Evolutionary conservation across 306 rosid species (phyloP).

Genomic region (Castanea mollissima): DNA sequence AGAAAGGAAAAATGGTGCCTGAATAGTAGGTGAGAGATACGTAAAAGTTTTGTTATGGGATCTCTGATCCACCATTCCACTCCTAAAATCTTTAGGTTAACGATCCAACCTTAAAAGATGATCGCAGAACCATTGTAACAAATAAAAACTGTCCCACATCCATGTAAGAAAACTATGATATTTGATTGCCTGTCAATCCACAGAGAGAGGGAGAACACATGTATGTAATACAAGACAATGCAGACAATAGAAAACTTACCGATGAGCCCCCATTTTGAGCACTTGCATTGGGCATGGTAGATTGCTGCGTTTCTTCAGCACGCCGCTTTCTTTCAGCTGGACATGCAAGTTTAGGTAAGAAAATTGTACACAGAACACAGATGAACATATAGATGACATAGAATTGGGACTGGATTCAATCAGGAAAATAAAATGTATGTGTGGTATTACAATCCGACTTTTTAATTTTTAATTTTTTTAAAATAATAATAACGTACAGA

Average conservation of each 20-base stretch:
- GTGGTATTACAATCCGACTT: not conserved
- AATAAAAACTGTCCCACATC: not conserved
- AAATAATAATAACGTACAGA: too few species aligned
- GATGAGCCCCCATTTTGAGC: constrained; percentile 73
- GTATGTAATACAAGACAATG: not conserved
- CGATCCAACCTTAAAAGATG: not conserved
- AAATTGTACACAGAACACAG: not conserved
- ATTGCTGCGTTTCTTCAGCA: constrained; percentile 60
- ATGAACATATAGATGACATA: not conserved
- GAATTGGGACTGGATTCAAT: not conserved
- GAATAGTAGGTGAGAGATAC: not conserved
- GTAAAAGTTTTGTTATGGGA: not conserved
- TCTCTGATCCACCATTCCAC: not conserved
- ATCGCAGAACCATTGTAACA: not conserved
- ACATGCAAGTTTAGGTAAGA: constrained; percentile 20
- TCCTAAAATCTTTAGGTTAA: not conserved
- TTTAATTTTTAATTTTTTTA: too few species aligned
- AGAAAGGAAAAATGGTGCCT: not conserved
- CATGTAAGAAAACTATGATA: not conserved
- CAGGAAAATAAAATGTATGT: not conserved
- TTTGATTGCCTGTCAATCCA: not conserved
- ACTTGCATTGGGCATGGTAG: constrained; percentile 50
- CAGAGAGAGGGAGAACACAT: not conserved
- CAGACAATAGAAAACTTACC: constrained; percentile 40
- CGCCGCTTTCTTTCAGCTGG: constrained; percentile 85